phyloP scores from a whole-genome alignment of 768 basidiomycete species.

The Tylopilus sp. region DNA sequence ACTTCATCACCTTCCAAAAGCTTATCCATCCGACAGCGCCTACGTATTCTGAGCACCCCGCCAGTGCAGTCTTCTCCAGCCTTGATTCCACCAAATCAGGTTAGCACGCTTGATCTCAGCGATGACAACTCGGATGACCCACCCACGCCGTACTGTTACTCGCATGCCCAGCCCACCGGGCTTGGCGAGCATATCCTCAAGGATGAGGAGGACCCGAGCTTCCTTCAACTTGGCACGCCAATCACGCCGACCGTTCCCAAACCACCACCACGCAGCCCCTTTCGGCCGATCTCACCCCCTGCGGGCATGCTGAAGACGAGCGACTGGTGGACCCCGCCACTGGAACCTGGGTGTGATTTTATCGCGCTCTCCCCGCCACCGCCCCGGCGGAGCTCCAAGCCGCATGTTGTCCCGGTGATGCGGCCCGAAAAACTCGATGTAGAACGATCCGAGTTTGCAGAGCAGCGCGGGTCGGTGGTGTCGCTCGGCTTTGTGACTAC shows the following conservation, averaged over 20 bases:
- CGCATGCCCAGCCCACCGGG: conserved; percentile 13
- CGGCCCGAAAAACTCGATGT: conserved; percentile 11
- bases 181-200: conserved; percentile 65
- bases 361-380: conserved; percentile 64
- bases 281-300: conserved; percentile 25
- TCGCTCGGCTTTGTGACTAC: conserved; percentile 49
- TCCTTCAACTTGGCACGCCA: conserved; percentile 53
- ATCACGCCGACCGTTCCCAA: conserved; percentile 30
- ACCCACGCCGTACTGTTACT: conserved; percentile 17
- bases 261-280: conserved; percentile 18
- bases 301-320: background rate
- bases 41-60: conserved; percentile 67
- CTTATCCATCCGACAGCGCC: conserved; percentile 56
- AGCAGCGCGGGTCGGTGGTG: conserved; percentile 47
- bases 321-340: conserved; percentile 14
- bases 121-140: conserved; percentile 28
- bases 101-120: conserved; percentile 26
- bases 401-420: conserved; percentile 30
- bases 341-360: conserved; percentile 35
- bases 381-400: conserved; percentile 56
- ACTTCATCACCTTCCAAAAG: conserved; percentile 20
- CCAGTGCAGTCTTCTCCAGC: conserved; percentile 25
- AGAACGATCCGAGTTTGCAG: conserved; percentile 7
- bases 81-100: conserved; percentile 22
- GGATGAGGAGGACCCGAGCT: conserved; percentile 52